These are phyloP conservation scores for Rachicladosporium sp. DNA, from an alignment of 2,329 filamentous ascomycete species.

Conservation along the genomic window DNA sequence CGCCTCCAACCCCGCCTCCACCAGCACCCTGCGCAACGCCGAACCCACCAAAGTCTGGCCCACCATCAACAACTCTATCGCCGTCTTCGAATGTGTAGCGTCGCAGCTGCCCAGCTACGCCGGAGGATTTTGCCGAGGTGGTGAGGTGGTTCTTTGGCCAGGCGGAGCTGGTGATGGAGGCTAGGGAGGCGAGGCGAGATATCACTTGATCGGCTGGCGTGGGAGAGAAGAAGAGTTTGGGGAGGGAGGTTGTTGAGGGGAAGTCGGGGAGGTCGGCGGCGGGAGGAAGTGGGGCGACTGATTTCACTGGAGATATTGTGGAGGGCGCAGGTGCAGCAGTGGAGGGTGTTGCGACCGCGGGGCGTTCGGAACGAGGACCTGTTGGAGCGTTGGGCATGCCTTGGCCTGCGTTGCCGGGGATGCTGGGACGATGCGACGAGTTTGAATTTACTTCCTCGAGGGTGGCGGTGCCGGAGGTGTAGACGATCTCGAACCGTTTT, in stretches of 20 bases:
- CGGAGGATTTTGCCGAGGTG: not conserved
- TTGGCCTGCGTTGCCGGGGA: constrained; percentile 7
- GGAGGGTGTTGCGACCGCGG: constrained; percentile 2
- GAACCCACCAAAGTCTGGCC: constrained; percentile 23
- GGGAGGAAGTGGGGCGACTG: constrained; percentile 6
- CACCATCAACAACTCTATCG: constrained; percentile 30
- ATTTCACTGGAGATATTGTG: not conserved
- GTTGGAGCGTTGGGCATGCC: constrained; percentile 15
- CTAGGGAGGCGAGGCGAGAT: constrained; percentile 50
- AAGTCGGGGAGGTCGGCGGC: constrained; percentile 33
- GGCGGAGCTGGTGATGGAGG: constrained; percentile 30
- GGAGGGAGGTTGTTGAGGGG: constrained; percentile 47
- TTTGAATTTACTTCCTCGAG: constrained; percentile 15
- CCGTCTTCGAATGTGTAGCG: constrained; percentile 33
- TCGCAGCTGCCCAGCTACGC: constrained; percentile 23
- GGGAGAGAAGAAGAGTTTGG: constrained; percentile 53
- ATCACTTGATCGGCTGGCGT: constrained; percentile 53
- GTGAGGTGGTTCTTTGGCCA: constrained; percentile 20
- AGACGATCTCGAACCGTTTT: constrained; percentile 61
- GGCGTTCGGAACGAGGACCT: constrained; percentile 10
- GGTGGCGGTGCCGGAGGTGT: constrained; percentile 38
- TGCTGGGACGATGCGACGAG: constrained; percentile 1
- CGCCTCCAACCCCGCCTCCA: constrained; percentile 1
- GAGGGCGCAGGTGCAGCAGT: not conserved
- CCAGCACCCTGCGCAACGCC: constrained; percentile 7